Conservation (phyloP, 129 eudicot species). For the Chrysanthemum makinoi region DNA sequence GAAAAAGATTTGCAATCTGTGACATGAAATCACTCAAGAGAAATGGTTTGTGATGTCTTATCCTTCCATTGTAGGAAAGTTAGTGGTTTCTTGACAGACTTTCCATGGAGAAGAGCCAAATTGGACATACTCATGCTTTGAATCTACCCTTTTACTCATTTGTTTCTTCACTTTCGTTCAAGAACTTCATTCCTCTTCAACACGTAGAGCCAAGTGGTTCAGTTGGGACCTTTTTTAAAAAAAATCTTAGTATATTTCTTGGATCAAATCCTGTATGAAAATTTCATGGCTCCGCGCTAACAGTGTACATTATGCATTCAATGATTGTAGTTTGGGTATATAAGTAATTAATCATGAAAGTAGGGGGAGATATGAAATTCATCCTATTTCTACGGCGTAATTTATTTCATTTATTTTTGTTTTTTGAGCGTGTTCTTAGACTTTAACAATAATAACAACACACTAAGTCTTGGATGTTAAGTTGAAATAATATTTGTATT, state of each 20-base stretch:
- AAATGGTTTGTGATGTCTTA: conserved; percentile 24
- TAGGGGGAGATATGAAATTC: too few relatives aligned
- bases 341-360: too few relatives aligned
- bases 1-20: conserved; percentile 14
- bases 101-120: conserved; percentile 28
- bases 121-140: conserved; percentile 16
- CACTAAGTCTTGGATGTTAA: background rate
- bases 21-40: conserved; percentile 37
- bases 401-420: too few relatives aligned
- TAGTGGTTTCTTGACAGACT: conserved; percentile 39
- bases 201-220: background rate
- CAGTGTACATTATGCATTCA: too few relatives aligned
- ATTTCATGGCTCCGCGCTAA: too few relatives aligned
- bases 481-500: background rate
- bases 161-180: conserved; percentile 1
- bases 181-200: background rate
- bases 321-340: too few relatives aligned
- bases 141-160: conserved; percentile 21
- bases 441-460: background rate
- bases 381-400: too few relatives aligned
- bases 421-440: background rate
- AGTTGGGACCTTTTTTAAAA: background rate
- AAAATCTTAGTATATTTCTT: too few relatives aligned
- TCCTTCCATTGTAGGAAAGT: conserved; percentile 28
- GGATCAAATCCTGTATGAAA: too few relatives aligned